Evolutionary conservation across 331 rosid species (phyloP).

Genomic region (Rhamnella rubrinervis): DNA sequence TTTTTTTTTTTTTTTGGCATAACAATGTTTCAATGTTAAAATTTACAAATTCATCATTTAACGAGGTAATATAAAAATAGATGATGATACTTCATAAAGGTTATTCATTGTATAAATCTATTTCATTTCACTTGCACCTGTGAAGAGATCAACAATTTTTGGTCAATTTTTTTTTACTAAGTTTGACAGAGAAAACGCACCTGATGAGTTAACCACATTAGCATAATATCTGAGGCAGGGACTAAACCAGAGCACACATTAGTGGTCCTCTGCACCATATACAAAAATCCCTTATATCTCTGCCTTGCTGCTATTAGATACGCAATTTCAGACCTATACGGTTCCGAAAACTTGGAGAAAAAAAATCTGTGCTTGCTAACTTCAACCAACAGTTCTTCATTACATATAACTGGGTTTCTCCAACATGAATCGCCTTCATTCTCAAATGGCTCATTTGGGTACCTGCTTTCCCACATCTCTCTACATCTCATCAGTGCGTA

Average conservation of each 20-base stretch:
- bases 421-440: constrained; percentile 52
- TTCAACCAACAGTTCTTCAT: constrained; percentile 40
- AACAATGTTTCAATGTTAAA: too few species aligned
- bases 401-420: constrained; percentile 8
- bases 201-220: constrained; percentile 92
- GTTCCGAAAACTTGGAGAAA: constrained; percentile 50
- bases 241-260: constrained; percentile 54
- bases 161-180: background rate
- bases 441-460: constrained; percentile 74
- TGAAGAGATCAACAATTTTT: too few species aligned
- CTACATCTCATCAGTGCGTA: constrained; percentile 70
- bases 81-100: too few species aligned
- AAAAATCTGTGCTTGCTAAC: constrained; percentile 47
- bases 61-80: too few species aligned
- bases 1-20: too few species aligned
- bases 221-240: constrained; percentile 75
- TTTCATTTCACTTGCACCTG: too few species aligned
- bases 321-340: constrained; percentile 64
- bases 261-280: constrained; percentile 42
- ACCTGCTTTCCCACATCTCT: constrained; percentile 59
- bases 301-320: constrained; percentile 77
- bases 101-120: too few species aligned
- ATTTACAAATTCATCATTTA: too few species aligned
- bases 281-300: constrained; percentile 72
- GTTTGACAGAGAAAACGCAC: constrained; percentile 26